Percentiles rank a stretch among this genome's conserved stretches.
phyloP scores from a whole-genome alignment of 2,329 filamentous ascomycete species.

The Phialophora expanda region DNA sequence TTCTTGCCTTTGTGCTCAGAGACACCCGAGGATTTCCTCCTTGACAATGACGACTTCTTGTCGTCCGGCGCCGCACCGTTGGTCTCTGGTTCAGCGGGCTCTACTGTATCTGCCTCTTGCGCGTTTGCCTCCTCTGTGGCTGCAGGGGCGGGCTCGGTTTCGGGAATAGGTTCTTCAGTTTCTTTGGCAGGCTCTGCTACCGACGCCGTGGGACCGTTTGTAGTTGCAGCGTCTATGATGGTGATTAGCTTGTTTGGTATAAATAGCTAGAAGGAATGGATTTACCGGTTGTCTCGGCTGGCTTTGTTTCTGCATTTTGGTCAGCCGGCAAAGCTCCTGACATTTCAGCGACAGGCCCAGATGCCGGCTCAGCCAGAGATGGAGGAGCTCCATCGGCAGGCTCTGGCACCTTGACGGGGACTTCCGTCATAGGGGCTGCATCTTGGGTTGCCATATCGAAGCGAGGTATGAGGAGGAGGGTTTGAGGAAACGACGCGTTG shows the following conservation, averaged over 20 bases:
- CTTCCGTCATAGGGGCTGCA: slow-evolving; percentile 27
- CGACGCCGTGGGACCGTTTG: slow-evolving; percentile 38
- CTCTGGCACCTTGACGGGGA: slow-evolving; percentile 37
- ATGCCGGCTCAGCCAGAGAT: slow-evolving; percentile 36
- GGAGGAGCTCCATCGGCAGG: slow-evolving; percentile 37
- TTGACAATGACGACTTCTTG: slow-evolving; percentile 58
- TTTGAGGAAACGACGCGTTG: slow-evolving; percentile 28
- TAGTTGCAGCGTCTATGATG: slow-evolving; percentile 36
- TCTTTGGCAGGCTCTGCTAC: slow-evolving; percentile 39
- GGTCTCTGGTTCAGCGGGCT: slow-evolving; percentile 48
- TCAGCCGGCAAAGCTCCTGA: slow-evolving; percentile 44
- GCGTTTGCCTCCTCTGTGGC: slow-evolving; percentile 23
- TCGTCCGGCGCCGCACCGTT: slow-evolving; percentile 57
- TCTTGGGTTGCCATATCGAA: slow-evolving; percentile 30
- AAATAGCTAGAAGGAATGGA: slow-evolving; percentile 26
- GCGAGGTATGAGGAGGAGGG: slow-evolving; percentile 4
- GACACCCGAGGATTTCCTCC: slow-evolving; percentile 74
- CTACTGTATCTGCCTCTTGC: slow-evolving; percentile 39
- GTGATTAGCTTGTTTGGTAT: background rate
- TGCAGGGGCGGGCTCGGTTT: slow-evolving; percentile 35
- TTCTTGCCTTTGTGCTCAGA: slow-evolving; percentile 77
- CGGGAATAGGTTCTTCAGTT: slow-evolving; percentile 44
- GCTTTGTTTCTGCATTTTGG: slow-evolving; percentile 43
- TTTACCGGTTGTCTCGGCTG: slow-evolving; percentile 42
- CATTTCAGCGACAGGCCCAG: slow-evolving; percentile 37